Conservation (phyloP, 106 monocot species). For the Amphibolis antarctica region DNA sequence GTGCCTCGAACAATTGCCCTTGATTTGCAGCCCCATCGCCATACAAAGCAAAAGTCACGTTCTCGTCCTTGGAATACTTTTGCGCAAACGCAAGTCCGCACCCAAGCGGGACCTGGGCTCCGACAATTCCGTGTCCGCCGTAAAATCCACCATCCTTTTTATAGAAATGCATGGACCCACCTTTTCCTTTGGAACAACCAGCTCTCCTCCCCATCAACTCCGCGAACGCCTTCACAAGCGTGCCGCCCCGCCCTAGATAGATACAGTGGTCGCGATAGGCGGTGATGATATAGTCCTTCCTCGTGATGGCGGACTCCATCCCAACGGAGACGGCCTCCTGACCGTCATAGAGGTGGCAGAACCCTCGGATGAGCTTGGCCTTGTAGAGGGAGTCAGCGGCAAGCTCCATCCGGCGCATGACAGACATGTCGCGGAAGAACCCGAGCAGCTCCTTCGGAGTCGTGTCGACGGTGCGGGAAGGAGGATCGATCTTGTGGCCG, state of each 20-base stretch:
- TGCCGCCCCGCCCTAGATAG: constrained; percentile 52
- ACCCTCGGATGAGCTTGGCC: constrained; percentile 79
- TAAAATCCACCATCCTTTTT: constrained; percentile 60
- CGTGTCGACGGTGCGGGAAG: neutral
- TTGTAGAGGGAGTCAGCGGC: constrained; percentile 85
- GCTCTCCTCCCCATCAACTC: constrained; percentile 67
- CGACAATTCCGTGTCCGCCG: constrained; percentile 74
- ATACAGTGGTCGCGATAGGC: constrained; percentile 78
- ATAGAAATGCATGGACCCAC: constrained; percentile 92
- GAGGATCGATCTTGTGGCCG: constrained; percentile 5
- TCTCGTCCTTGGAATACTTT: constrained; percentile 59
- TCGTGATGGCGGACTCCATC: constrained; percentile 76
- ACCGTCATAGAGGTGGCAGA: constrained; percentile 85
- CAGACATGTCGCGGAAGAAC: constrained; percentile 61
- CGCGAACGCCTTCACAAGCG: constrained; percentile 42
- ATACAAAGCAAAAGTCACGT: constrained; percentile 60
- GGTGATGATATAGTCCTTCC: constrained; percentile 57
- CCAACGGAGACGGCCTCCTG: constrained; percentile 77
- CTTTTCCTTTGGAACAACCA: constrained; percentile 66
- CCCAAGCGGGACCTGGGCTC: constrained; percentile 63
- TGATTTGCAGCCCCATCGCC: constrained; percentile 80
- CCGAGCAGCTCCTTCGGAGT: constrained; percentile 32
- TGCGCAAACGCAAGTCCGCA: constrained; percentile 72
- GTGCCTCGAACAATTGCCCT: constrained; percentile 74
- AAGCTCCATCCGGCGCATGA: constrained; percentile 82